phyloP scores from a whole-genome alignment of 2,329 filamentous ascomycete species.

The Thermochaetoides dissita region DNA sequence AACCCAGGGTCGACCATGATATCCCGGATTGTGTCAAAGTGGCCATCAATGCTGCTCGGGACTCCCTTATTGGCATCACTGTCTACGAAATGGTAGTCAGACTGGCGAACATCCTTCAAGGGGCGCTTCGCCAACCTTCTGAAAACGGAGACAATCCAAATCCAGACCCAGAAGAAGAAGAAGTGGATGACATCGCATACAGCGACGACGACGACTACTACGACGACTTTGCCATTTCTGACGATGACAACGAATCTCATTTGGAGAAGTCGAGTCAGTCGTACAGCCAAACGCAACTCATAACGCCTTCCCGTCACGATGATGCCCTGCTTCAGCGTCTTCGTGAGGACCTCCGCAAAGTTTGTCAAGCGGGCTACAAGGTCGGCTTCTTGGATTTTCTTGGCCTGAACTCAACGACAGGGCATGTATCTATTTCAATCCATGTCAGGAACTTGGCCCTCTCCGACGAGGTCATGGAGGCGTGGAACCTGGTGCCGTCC shows the following conservation, averaged over 20 bases:
- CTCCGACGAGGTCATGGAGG: slow-evolving; percentile 58
- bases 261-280: no score
- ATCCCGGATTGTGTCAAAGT: slow-evolving; percentile 17
- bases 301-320: no score
- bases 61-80: slow-evolving; percentile 28
- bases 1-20: slow-evolving; percentile 29
- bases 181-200: no score
- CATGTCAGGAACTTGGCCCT: slow-evolving; percentile 57
- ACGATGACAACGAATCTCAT: slow-evolving; percentile 13
- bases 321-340: no score
- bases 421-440: slow-evolving; percentile 52
- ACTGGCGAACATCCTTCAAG: slow-evolving; percentile 26
- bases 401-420: slow-evolving; percentile 24
- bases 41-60: slow-evolving; percentile 31
- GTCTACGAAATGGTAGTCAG: slow-evolving; percentile 34
- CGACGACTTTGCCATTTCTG: slow-evolving; percentile 19
- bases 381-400: slow-evolving; percentile 47
- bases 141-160: no score
- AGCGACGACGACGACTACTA: slow-evolving; percentile 13
- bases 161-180: no score
- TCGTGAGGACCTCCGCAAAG: slow-evolving; percentile 44
- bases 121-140: no score
- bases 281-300: no score
- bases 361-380: slow-evolving; percentile 53
- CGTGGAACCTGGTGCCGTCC: slow-evolving; percentile 54